Conservation (phyloP, 805 yeast genomes). For the Teunomyces cretensis region DNA sequence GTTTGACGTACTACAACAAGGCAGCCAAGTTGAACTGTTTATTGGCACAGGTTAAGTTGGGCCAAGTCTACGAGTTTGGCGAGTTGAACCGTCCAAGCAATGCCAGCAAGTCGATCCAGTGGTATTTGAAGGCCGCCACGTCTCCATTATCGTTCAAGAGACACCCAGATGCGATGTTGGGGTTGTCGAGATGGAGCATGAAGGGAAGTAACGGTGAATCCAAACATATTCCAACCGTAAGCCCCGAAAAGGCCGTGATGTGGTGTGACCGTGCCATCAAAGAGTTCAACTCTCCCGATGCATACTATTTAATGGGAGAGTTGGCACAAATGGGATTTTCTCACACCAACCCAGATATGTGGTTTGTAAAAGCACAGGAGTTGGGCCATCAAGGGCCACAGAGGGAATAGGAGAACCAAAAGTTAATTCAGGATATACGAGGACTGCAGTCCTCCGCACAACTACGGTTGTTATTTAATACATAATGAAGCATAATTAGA, state of each 20-base stretch:
- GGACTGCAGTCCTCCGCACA: too few species aligned
- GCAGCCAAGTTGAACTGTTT: constrained; percentile 41
- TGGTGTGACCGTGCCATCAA: constrained; percentile 46
- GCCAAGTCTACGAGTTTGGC: constrained; percentile 42
- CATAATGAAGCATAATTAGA: too few species aligned
- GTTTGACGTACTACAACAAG: constrained; percentile 41
- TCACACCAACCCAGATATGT: constrained; percentile 24
- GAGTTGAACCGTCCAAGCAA: constrained; percentile 41
- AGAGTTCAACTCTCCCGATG: constrained; percentile 39
- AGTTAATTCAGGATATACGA: neutral
- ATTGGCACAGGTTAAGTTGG: constrained; percentile 42
- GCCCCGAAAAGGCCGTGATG: constrained; percentile 36
- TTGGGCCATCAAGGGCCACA: constrained; percentile 32
- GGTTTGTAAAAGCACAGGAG: constrained; percentile 35
- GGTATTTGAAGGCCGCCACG: constrained; percentile 43
- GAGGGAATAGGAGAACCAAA: neutral
- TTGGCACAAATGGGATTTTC: constrained; percentile 37
- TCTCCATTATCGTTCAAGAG: constrained; percentile 39
- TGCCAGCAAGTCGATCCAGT: constrained; percentile 43
- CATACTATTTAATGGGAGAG: constrained; percentile 39
- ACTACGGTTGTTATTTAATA: too few species aligned
- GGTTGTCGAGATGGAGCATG: constrained; percentile 42
- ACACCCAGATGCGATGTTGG: constrained; percentile 47
- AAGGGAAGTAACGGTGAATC: constrained; percentile 33
- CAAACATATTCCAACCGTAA: constrained; percentile 36